These are phyloP conservation scores for Mucor plumbeus DNA, from an alignment of 371 early-diverging fungal species.

Conservation along the genomic window DNA sequence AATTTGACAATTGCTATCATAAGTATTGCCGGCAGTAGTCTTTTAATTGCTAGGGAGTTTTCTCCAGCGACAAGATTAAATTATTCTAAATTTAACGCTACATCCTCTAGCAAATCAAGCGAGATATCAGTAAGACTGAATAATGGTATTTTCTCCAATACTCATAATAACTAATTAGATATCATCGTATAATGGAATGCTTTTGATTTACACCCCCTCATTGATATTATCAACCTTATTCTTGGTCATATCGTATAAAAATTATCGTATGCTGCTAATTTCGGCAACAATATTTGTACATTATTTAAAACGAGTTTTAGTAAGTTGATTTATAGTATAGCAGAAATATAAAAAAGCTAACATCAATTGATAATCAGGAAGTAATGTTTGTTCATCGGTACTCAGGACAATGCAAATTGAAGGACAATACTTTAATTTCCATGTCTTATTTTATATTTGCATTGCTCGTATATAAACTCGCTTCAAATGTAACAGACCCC, in stretches of 20 bases:
- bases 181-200: slow-evolving; percentile 42
- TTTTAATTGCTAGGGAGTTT: slow-evolving; percentile 25
- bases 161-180: slow-evolving; percentile 24
- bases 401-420: slow-evolving; percentile 30
- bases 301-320: slow-evolving; percentile 43
- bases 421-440: slow-evolving; percentile 31
- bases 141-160: neutral
- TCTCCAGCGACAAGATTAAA: slow-evolving; percentile 34
- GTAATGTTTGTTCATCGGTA: slow-evolving; percentile 41
- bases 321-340: slow-evolving; percentile 8
- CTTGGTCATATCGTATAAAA: neutral
- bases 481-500: slow-evolving; percentile 18
- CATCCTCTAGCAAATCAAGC: neutral
- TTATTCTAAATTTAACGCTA: slow-evolving; percentile 44
- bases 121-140: neutral
- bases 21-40: neutral
- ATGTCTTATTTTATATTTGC: slow-evolving; percentile 26
- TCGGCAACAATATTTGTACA: slow-evolving; percentile 24
- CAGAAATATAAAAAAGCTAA: neutral
- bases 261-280: slow-evolving; percentile 5
- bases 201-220: slow-evolving; percentile 41
- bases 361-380: slow-evolving; percentile 30
- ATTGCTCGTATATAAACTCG: slow-evolving; percentile 6
- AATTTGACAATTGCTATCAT: slow-evolving; percentile 11
- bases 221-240: slow-evolving; percentile 10